phyloP scores from a whole-genome alignment of 805 yeast species.

The Saccharomycopsis synnaedendra region DNA sequence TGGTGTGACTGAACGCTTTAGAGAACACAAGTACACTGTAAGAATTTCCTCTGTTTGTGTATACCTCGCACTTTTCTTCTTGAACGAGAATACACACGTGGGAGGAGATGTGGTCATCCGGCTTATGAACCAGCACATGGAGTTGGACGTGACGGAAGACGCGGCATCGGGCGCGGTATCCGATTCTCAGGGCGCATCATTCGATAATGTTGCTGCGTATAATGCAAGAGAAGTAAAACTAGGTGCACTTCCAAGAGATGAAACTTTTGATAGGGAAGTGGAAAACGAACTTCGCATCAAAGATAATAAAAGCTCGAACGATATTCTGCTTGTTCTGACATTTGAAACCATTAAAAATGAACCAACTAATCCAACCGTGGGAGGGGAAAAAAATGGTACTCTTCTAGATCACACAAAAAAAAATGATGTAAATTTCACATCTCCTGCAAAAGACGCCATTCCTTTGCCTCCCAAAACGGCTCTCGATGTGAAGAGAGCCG shows the following conservation, averaged over 20 bases:
- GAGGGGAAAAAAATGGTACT: constrained; percentile 18
- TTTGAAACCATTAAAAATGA: constrained; percentile 46
- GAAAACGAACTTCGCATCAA: constrained; percentile 71
- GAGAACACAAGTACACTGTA: constrained; percentile 61
- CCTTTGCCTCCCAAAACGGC: constrained; percentile 84
- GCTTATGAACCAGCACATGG: constrained; percentile 74
- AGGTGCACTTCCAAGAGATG: constrained; percentile 79
- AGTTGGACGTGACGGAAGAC: constrained; percentile 26
- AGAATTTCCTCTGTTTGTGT: constrained; percentile 75
- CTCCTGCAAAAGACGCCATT: constrained; percentile 63
- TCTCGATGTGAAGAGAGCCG: constrained; percentile 68
- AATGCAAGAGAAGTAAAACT: constrained; percentile 66
- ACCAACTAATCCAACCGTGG: constrained; percentile 19
- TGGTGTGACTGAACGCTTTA: constrained; percentile 65
- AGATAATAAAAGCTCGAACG: constrained; percentile 46
- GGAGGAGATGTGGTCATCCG: constrained; percentile 87
- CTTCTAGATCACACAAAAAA: constrained; percentile 24
- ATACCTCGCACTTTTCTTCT: constrained; percentile 70
- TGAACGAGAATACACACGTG: constrained; percentile 83
- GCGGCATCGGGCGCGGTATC: constrained; percentile 23
- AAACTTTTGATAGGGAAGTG: constrained; percentile 74
- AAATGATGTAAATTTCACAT: constrained; percentile 33
- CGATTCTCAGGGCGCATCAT: constrained; percentile 27
- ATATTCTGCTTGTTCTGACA: constrained; percentile 48
- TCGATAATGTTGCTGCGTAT: constrained; percentile 35